These are phyloP conservation scores for Cutaneotrichosporon dermatis DNA, from an alignment of 1,284 basidiomycete genomes.

Conservation along the genomic window DNA sequence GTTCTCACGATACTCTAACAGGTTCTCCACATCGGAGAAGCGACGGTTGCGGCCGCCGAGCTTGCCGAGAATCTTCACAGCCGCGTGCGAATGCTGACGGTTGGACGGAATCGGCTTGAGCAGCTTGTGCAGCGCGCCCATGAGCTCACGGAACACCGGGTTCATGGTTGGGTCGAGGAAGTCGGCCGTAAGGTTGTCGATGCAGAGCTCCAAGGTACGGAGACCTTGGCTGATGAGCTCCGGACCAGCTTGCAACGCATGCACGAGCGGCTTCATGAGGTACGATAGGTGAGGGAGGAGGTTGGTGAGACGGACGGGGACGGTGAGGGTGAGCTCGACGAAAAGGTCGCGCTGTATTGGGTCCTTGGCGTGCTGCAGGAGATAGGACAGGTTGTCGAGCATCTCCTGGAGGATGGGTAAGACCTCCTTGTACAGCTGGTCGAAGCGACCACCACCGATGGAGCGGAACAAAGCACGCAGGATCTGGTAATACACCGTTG, in stretches of 20 bases:
- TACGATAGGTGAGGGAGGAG: conserved; percentile 92
- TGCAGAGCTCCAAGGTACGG: conserved; percentile 96
- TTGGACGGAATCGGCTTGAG: conserved; percentile 86
- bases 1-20: conserved; percentile 66
- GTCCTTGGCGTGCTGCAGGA: conserved; percentile 73
- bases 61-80: conserved; percentile 95
- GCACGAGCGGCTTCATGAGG: conserved; percentile 92
- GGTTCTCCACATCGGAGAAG: conserved; percentile 75
- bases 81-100: conserved; percentile 88
- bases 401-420: conserved; percentile 93
- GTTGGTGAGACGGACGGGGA: conserved; percentile 91
- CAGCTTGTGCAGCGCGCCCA: conserved; percentile 87
- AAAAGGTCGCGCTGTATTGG: conserved; percentile 78
- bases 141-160: conserved; percentile 86
- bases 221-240: conserved; percentile 95
- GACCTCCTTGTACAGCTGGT: conserved; percentile 93
- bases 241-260: conserved; percentile 79
- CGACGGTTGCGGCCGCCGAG: conserved; percentile 91
- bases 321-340: conserved; percentile 95
- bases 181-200: conserved; percentile 97
- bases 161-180: conserved; percentile 96
- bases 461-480: conserved; percentile 91
- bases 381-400: conserved; percentile 89
- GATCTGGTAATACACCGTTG: conserved; percentile 91
- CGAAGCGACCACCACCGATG: conserved; percentile 96